These are phyloP conservation scores for Penicillium oxalicum DNA, from an alignment of 2,329 filamentous ascomycete species.

Conservation along the genomic window DNA sequence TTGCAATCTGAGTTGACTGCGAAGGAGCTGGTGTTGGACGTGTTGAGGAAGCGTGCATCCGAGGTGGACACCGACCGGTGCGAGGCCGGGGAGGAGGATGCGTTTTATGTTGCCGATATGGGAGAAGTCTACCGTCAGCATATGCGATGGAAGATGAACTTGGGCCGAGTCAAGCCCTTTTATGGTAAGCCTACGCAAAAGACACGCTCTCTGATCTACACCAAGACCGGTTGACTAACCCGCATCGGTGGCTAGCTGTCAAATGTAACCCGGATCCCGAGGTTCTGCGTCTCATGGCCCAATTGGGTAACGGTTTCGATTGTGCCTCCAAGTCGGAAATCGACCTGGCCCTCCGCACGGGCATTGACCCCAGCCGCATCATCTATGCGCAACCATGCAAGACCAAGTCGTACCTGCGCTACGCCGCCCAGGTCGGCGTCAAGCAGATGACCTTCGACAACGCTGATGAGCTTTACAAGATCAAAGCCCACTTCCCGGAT, in stretches of 20 bases:
- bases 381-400: slow-evolving; percentile 99
- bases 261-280: slow-evolving; percentile 96
- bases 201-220: neutral
- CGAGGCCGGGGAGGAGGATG: slow-evolving; percentile 88
- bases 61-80: slow-evolving; percentile 81
- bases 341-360: slow-evolving; percentile 78
- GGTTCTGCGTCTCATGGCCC: slow-evolving; percentile 79
- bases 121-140: slow-evolving; percentile 99
- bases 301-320: slow-evolving; percentile 90
- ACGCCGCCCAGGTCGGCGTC: slow-evolving; percentile 75
- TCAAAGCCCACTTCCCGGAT: slow-evolving; percentile 80
- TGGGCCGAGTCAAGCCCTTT: slow-evolving; percentile 89
- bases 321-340: slow-evolving; percentile 98
- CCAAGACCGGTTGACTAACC: slow-evolving; percentile 2
- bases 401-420: slow-evolving; percentile 95
- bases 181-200: slow-evolving; percentile 60
- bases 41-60: slow-evolving; percentile 78
- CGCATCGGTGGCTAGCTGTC: slow-evolving; percentile 58
- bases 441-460: slow-evolving; percentile 99
- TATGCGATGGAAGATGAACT: slow-evolving; percentile 91
- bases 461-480: slow-evolving; percentile 94
- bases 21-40: slow-evolving; percentile 78
- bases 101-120: slow-evolving; percentile 96
- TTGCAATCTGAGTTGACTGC: slow-evolving; percentile 46
- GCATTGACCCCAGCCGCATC: slow-evolving; percentile 80